These are phyloP conservation scores for Themeda triandra DNA, from an alignment of 176 grass and related monocot genomes.

Conservation along the genomic window DNA sequence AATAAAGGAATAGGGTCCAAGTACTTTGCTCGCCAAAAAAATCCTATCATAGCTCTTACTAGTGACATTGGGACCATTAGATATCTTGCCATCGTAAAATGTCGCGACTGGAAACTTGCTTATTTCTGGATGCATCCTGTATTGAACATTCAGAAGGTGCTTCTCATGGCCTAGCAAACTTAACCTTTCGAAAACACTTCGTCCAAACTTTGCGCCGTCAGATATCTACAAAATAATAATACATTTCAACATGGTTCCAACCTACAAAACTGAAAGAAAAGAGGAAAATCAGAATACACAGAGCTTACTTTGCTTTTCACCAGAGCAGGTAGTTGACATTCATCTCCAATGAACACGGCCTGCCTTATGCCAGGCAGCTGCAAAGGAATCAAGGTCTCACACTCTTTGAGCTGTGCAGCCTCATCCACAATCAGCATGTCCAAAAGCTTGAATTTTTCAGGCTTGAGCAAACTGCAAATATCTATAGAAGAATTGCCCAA, in stretches of 20 bases:
- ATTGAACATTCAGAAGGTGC: constrained; percentile 63
- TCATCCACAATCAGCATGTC: constrained; percentile 59
- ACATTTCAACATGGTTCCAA: not conserved
- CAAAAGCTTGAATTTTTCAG: not conserved
- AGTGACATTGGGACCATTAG: constrained; percentile 47
- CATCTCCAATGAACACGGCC: constrained; percentile 62
- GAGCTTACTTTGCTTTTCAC: constrained; percentile 61
- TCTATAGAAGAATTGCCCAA: not conserved
- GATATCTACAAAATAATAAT: constrained; percentile 40
- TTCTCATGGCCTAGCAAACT: constrained; percentile 47
- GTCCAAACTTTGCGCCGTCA: constrained; percentile 40
- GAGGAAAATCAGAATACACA: not conserved
- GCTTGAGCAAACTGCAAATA: not conserved
- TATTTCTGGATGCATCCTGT: constrained; percentile 69
- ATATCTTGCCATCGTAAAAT: constrained; percentile 52
- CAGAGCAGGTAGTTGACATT: constrained; percentile 48
- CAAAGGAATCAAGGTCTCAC: constrained; percentile 63
- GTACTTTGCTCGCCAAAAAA: constrained; percentile 37
- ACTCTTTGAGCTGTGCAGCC: constrained; percentile 70
- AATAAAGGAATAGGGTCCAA: constrained; percentile 62
- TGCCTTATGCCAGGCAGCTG: constrained; percentile 34
- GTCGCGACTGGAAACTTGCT: constrained; percentile 56
- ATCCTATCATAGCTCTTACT: constrained; percentile 13
- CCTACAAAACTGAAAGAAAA: not conserved
- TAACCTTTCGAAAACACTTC: constrained; percentile 59